A percentile compares a stretch with the other conserved stretches of the same genome.
These are phyloP conservation scores for Isoetes taiwanensis DNA, from an alignment of 75 land plant species.

Conservation along the genomic window DNA sequence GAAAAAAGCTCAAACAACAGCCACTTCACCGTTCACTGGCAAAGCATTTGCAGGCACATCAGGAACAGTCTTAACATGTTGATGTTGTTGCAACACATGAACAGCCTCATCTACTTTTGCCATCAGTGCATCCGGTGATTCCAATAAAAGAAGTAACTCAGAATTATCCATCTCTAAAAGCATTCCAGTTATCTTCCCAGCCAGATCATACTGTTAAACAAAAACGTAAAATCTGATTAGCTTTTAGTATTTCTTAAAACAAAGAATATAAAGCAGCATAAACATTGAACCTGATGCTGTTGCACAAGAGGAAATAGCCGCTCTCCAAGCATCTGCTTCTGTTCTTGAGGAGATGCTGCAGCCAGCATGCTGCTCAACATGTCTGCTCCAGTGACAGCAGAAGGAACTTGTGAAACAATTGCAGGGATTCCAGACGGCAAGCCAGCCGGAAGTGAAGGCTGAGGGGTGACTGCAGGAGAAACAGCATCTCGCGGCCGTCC, in stretches of 20 bases:
- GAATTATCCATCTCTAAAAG: conserved; percentile 75
- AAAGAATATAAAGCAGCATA: neutral
- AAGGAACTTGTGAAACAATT: conserved; percentile 5
- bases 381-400: conserved; percentile 16
- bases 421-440: conserved; percentile 7
- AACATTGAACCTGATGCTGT: conserved; percentile 32
- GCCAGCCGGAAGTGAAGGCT: neutral
- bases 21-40: too few relatives aligned
- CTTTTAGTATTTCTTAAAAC: neutral
- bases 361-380: conserved; percentile 47
- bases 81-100: conserved; percentile 49
- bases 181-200: conserved; percentile 79
- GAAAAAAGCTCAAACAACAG: too few relatives aligned
- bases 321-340: conserved; percentile 65
- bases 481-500: conserved; percentile 28
- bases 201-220: conserved; percentile 46
- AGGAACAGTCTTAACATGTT: too few relatives aligned
- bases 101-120: conserved; percentile 68
- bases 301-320: conserved; percentile 53
- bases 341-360: conserved; percentile 46
- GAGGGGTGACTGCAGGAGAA: conserved; percentile 10
- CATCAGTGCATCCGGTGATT: conserved; percentile 54
- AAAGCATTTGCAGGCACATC: too few relatives aligned
- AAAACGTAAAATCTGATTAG: neutral
- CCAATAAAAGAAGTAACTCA: conserved; percentile 48